These are phyloP conservation scores for Borovskyia barvae DNA, from an alignment of 208 protist species.

Conservation along the genomic window DNA sequence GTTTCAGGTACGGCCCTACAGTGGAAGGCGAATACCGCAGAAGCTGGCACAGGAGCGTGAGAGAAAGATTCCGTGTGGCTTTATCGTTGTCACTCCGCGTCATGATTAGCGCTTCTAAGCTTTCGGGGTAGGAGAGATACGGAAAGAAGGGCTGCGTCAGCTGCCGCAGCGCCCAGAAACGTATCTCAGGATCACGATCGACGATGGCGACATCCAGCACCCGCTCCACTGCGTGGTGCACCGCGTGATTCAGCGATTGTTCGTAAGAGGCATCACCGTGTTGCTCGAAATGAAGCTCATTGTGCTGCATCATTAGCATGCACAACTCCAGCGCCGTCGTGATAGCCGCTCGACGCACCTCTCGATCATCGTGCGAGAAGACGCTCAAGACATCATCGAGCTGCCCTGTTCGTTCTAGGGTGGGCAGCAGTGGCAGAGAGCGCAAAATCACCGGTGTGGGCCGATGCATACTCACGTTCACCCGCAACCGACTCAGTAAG, in stretches of 20 bases:
- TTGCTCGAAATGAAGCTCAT: slow-evolving; percentile 3
- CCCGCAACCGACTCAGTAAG: slow-evolving; percentile 36
- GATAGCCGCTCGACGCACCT: slow-evolving; percentile 58
- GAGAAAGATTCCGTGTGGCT: slow-evolving; percentile 44
- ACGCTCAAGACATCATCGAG: slow-evolving; percentile 67
- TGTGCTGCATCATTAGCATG: slow-evolving; percentile 49
- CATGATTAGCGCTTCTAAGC: slow-evolving; percentile 85
- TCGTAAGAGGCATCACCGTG: slow-evolving; percentile 5
- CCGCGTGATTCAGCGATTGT: slow-evolving; percentile 46
- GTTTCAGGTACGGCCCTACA: slow-evolving; percentile 69
- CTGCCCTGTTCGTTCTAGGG: slow-evolving; percentile 67
- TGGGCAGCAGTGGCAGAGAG: slow-evolving; percentile 67
- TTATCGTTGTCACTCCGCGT: slow-evolving; percentile 70
- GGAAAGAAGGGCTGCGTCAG: slow-evolving; percentile 62
- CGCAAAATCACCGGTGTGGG: slow-evolving; percentile 55
- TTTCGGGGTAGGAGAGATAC: slow-evolving; percentile 76
- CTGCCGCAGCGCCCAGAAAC: slow-evolving; percentile 57
- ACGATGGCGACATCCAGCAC: slow-evolving; percentile 84
- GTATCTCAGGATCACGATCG: slow-evolving; percentile 65
- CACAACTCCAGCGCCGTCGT: slow-evolving; percentile 66
- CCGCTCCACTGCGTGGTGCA: slow-evolving; percentile 68
- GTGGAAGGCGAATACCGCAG: slow-evolving; percentile 62
- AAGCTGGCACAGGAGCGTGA: slow-evolving; percentile 81
- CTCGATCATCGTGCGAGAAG: slow-evolving; percentile 71
- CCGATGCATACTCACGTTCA: slow-evolving; percentile 38